Evolutionary conservation across 176 grass and related monocot genomes (phyloP), one percentile per base, ranked within the genome.

Genomic region (Zea mays): DNA sequence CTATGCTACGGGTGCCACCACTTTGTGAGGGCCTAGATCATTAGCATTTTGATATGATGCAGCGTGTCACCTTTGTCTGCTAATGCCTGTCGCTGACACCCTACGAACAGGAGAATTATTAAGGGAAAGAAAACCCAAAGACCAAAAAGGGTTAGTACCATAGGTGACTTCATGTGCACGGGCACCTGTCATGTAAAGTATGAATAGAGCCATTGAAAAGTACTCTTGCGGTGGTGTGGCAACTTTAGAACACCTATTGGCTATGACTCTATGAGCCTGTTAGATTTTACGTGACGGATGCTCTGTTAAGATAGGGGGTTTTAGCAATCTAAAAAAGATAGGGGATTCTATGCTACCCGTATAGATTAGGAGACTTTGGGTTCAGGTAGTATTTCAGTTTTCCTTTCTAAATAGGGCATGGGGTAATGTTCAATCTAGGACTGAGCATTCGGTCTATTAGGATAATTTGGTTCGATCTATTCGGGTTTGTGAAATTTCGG

Each of bases 31-130:
- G 57, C 60, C 82, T 84, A 72, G 41, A 72, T 87, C 79, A 66
- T 41, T 65, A 87, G 66, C 66, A 66, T 66, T 82, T 76, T 82
- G 67, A 87, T 58, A 50, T 15, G 45, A 66, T 67, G 60, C 40
- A 12, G n/a, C 57, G 69, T 76, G 46, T 71, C 43, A 75, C 67
- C 36, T 36, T 15, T 79, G 46, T 87, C 46, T 55, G 12, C 47
- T 65, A 57, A 39, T 72, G 57, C 47, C 17, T 47, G 47, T 71
- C 65, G 64, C 84, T 81, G 72, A 57, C 79, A 76, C 72, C 37
- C 20, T 56, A 39, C 4, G 58, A 77, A 67, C 65, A 44, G 40
- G 65, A 67, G 55, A 75, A 81, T 86, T 82, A 56, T 71, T 86
- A 77, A 47, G 79, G 6, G 14, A 82, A 82, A 37, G 65, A 6